Evolutionary conservation across 768 basidiomycete genomes (phyloP).

Genomic region (Nidularia pulvinata): DNA sequence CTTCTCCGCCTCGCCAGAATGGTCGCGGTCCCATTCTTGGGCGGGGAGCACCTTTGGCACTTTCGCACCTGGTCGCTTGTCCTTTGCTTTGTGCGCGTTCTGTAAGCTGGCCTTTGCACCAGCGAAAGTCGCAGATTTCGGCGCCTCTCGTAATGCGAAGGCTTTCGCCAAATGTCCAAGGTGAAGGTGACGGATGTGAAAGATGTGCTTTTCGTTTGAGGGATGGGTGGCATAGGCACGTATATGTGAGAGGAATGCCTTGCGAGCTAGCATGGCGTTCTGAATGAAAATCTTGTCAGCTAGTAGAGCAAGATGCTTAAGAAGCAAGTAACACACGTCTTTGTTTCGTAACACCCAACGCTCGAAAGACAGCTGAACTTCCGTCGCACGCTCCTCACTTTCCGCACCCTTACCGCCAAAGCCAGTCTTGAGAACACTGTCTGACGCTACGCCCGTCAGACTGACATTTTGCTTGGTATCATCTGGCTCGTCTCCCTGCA

Average conservation of each 20-base stretch:
- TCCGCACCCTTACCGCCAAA: constrained; percentile 85
- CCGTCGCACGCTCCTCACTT: constrained; percentile 89
- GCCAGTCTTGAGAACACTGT: constrained; percentile 73
- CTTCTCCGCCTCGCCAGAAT: constrained; percentile 62
- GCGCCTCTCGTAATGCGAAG: constrained; percentile 88
- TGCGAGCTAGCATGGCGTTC: constrained; percentile 79
- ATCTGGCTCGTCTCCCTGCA: constrained; percentile 52
- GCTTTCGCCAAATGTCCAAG: constrained; percentile 94
- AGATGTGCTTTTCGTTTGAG: constrained; percentile 92
- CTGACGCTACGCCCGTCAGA: constrained; percentile 62
- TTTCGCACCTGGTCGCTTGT: constrained; percentile 4
- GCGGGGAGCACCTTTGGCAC: constrained; percentile 6
- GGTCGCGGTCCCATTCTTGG: constrained; percentile 37
- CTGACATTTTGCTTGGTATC: constrained; percentile 38
- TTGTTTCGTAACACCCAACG: constrained; percentile 82
- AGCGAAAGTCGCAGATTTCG: constrained; percentile 43
- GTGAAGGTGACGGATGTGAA: constrained; percentile 94
- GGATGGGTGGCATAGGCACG: constrained; percentile 98
- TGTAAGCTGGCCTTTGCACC: constrained; percentile 8
- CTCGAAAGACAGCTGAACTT: constrained; percentile 95
- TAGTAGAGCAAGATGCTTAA: constrained; percentile 2
- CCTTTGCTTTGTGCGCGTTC: constrained; percentile 10
- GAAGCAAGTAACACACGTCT: constrained; percentile 43
- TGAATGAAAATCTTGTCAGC: constrained; percentile 21
- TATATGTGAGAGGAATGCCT: constrained; percentile 90